Conservation (phyloP, 2,329 filamentous ascomycete genomes). For the Colletotrichum sp. region DNA sequence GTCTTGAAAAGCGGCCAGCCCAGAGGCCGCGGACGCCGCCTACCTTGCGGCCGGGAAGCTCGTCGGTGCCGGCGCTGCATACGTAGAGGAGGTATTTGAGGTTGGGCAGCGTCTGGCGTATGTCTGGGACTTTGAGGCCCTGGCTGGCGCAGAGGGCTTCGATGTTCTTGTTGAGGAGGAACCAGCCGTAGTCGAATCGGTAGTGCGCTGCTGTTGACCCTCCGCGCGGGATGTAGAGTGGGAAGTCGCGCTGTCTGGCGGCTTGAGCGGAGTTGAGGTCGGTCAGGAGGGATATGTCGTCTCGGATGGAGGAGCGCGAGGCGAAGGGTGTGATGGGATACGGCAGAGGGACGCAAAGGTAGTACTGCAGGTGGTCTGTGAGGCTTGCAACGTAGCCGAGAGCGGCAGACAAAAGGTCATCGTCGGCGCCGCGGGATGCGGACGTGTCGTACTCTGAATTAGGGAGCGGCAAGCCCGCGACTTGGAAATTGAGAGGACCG, state of each 20-base stretch:
- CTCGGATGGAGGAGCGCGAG: constrained; percentile 77
- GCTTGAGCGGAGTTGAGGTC: constrained; percentile 30
- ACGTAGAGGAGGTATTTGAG: constrained; percentile 92
- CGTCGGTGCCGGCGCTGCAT: constrained; percentile 76
- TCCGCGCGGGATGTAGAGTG: constrained; percentile 71
- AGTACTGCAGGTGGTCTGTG: constrained; percentile 78
- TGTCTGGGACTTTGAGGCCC: constrained; percentile 82
- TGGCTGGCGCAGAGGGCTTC: constrained; percentile 71
- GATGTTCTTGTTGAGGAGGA: constrained; percentile 95
- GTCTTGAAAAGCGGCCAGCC: constrained; percentile 50
- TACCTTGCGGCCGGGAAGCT: constrained; percentile 65
- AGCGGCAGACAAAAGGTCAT: constrained; percentile 79
- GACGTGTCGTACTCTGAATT: constrained; percentile 75
- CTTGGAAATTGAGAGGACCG: constrained; percentile 79
- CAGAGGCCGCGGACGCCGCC: constrained; percentile 66
- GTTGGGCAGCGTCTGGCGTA: constrained; percentile 90
- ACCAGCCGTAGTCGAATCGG: constrained; percentile 95
- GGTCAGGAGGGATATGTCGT: constrained; percentile 69
- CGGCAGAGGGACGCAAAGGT: constrained; percentile 78
- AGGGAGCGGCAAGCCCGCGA: constrained; percentile 78
- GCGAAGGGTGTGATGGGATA: constrained; percentile 78
- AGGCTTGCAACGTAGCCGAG: constrained; percentile 82
- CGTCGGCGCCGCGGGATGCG: constrained; percentile 48
- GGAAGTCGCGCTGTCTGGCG: constrained; percentile 72
- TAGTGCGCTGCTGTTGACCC: constrained; percentile 75